Percentiles rank a stretch among this genome's conserved stretches.
Evolutionary conservation across 495 filamentous ascomycete species (phyloP).

Genomic region (Hyaloscypha variabilis): DNA sequence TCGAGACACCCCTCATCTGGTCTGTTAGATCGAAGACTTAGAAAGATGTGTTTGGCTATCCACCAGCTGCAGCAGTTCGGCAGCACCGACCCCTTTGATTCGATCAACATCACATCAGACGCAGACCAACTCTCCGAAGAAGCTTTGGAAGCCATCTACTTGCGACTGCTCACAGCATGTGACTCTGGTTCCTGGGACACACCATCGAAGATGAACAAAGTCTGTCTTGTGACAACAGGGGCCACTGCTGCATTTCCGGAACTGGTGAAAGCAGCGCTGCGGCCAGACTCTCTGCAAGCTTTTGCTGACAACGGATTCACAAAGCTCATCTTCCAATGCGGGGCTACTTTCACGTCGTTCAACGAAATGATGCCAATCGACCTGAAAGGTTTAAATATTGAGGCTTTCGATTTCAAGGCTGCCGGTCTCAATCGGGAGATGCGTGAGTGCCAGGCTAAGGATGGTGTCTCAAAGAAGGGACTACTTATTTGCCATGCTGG

Average conservation of each 20-base stretch:
- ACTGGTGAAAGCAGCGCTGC: constrained; percentile 69
- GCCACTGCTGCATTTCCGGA: constrained; percentile 83
- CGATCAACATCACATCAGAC: too few relatives aligned
- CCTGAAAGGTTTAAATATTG: constrained; percentile 46
- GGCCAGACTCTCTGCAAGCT: constrained; percentile 12
- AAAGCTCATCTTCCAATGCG: constrained; percentile 23
- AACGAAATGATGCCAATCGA: constrained; percentile 25
- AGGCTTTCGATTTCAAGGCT: constrained; percentile 66
- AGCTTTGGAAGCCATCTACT: not conserved
- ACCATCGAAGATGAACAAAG: constrained; percentile 13
- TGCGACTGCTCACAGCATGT: not conserved
- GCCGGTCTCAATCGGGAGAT: constrained; percentile 61
- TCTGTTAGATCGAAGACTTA: too few relatives aligned
- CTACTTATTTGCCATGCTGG: constrained; percentile 91
- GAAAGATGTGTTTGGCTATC: too few relatives aligned
- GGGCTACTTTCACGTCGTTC: constrained; percentile 16
- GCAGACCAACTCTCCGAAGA: too few relatives aligned
- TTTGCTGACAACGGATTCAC: constrained; percentile 30
- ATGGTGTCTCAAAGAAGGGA: constrained; percentile 44
- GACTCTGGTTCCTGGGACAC: not conserved
- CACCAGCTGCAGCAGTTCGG: too few relatives aligned
- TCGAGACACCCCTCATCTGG: too few relatives aligned
- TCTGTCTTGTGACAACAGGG: constrained; percentile 80
- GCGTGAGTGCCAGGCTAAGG: constrained; percentile 37
- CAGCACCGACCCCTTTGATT: too few relatives aligned